Conservation (phyloP, 768 basidiomycete genomes). For the Auriscalpium microsporum region DNA sequence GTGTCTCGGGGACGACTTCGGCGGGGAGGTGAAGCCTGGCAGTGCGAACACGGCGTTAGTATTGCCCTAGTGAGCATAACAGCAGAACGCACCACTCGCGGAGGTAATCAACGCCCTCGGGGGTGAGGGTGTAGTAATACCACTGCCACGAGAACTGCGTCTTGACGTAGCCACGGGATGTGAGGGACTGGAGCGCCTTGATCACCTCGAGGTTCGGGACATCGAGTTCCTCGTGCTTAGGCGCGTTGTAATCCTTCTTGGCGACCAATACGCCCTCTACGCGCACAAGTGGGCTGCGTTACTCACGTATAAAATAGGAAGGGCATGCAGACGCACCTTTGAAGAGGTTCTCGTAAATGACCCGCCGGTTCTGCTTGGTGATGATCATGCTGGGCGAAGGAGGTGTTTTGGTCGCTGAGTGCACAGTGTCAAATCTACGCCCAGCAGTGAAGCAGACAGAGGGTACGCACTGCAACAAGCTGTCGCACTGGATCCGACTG, state of each 20-base stretch:
- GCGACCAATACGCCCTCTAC: conserved; percentile 97
- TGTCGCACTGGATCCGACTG: conserved; percentile 30
- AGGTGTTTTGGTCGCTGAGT: conserved; percentile 15
- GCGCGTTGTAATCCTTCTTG: conserved; percentile 98
- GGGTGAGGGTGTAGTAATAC: conserved; percentile 97
- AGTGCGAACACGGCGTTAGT: background rate
- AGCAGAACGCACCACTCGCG: conserved; percentile 63
- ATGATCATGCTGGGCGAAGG: conserved; percentile 78
- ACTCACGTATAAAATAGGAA: background rate
- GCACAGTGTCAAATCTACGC: background rate
- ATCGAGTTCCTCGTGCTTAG: conserved; percentile 86
- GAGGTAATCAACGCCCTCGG: conserved; percentile 95
- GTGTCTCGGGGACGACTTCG: conserved; percentile 95
- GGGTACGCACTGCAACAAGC: conserved; percentile 28
- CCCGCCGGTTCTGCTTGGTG: conserved; percentile 86
- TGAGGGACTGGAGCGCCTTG: conserved; percentile 63
- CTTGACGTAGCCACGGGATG: conserved; percentile 83
- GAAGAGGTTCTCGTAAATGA: conserved; percentile 99
- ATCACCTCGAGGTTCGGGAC: conserved; percentile 62
- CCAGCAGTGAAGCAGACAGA: background rate
- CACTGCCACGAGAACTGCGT: conserved; percentile 99
- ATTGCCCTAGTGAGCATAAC: background rate
- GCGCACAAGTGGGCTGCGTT: too few relatives aligned
- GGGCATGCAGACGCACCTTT: conserved; percentile 59
- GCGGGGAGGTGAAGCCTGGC: conserved; percentile 82